A percentile compares a stretch with the other conserved stretches of the same genome.
Evolutionary conservation across 108 stramenopile genomes (phyloP).

Genomic region (Parietichytrium sp.): DNA sequence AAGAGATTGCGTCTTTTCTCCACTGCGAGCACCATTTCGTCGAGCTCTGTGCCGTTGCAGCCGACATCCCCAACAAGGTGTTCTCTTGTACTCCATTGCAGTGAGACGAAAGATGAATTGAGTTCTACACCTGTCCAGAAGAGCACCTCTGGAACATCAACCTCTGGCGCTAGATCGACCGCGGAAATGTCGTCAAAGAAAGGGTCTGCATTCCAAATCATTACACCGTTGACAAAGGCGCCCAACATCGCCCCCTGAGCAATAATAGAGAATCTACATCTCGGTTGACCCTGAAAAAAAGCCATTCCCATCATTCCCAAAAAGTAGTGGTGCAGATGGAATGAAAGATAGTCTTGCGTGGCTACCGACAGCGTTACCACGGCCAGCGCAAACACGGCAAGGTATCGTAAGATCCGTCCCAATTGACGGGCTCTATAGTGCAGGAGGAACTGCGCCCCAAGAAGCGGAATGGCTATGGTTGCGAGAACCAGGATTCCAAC

Average conservation of each 20-base stretch:
- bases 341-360: neutral
- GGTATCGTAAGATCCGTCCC: neutral
- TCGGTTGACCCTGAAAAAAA: slow-evolving; percentile 13
- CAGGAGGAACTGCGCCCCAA: neutral
- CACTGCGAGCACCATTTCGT: too few relatives aligned
- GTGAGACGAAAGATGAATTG: too few relatives aligned
- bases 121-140: too few relatives aligned
- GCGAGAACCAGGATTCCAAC: neutral
- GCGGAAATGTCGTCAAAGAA: too few relatives aligned
- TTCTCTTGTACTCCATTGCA: too few relatives aligned
- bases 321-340: slow-evolving; percentile 32
- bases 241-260: slow-evolving; percentile 2
- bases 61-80: too few relatives aligned
- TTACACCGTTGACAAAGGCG: neutral
- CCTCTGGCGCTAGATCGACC: too few relatives aligned
- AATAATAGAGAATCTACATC: slow-evolving; percentile 6
- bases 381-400: neutral
- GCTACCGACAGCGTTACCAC: neutral
- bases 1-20: too few relatives aligned
- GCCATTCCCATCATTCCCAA: neutral
- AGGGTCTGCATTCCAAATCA: neutral
- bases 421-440: neutral
- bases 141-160: too few relatives aligned
- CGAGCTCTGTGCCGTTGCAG: too few relatives aligned
- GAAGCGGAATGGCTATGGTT: neutral